Percentiles rank a stretch among this genome's conserved stretches.
Conservation (phyloP, 139 green algal genomes). For the Micromonas commoda region DNA sequence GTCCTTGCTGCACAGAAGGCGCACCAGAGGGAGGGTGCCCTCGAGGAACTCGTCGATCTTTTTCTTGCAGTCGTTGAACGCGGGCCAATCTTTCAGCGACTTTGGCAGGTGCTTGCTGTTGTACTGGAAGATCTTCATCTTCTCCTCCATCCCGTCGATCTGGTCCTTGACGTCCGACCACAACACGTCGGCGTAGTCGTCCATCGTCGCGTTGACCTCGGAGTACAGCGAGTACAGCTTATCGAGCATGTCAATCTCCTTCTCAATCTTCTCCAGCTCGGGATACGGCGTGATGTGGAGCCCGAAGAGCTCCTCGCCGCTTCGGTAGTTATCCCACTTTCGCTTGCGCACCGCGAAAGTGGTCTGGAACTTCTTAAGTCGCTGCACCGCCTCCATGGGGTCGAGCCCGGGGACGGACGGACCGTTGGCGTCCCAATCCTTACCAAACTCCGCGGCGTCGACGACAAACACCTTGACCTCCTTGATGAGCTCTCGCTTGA, state of each 20-base stretch:
- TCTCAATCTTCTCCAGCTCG: slow-evolving; percentile 53
- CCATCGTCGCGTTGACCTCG: slow-evolving; percentile 56
- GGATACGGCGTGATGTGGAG: slow-evolving; percentile 69
- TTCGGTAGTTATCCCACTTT: slow-evolving; percentile 61
- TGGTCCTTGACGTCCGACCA: slow-evolving; percentile 72
- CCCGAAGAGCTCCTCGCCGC: slow-evolving; percentile 77
- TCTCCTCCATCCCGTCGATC: slow-evolving; percentile 53
- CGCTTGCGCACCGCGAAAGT: slow-evolving; percentile 42
- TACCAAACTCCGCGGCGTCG: slow-evolving; percentile 17
- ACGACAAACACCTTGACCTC: slow-evolving; percentile 51
- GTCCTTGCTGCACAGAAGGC: slow-evolving; percentile 68
- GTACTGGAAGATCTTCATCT: slow-evolving; percentile 52
- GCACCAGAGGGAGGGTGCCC: slow-evolving; percentile 73
- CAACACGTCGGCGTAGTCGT: slow-evolving; percentile 54
- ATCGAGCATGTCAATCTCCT: slow-evolving; percentile 57
- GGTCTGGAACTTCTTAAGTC: slow-evolving; percentile 39
- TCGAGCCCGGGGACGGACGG: slow-evolving; percentile 34
- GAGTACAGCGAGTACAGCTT: slow-evolving; percentile 68
- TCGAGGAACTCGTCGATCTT: slow-evolving; percentile 70
- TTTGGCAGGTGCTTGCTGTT: slow-evolving; percentile 45
- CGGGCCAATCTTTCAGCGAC: slow-evolving; percentile 52
- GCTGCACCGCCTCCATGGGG: slow-evolving; percentile 32
- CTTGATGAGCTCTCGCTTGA: slow-evolving; percentile 53
- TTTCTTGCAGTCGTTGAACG: slow-evolving; percentile 56
- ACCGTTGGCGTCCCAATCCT: slow-evolving; percentile 29